Evolutionary conservation across 352 stramenopile species (phyloP).

Genomic region (Phytophthora citricola): DNA sequence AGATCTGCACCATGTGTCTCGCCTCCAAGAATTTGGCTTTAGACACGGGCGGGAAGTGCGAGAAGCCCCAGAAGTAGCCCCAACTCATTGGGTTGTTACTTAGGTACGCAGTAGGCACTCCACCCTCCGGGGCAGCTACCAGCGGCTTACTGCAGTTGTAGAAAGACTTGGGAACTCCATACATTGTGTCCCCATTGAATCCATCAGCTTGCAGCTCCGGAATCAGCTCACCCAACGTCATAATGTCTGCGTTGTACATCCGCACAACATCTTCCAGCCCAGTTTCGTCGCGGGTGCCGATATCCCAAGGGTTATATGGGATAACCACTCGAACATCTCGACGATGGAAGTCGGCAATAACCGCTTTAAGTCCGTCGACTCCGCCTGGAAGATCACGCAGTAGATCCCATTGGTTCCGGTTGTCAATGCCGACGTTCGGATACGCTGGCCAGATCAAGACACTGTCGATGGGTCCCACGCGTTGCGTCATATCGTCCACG

Average conservation of each 20-base stretch:
- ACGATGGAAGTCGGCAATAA: constrained; percentile 72
- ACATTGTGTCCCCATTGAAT: constrained; percentile 92
- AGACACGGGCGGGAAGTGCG: constrained; percentile 71
- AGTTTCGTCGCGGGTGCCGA: constrained; percentile 62
- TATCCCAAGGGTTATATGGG: constrained; percentile 90
- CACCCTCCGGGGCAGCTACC: constrained; percentile 68
- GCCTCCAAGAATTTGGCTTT: constrained; percentile 83
- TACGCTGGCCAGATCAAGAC: constrained; percentile 87
- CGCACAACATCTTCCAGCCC: constrained; percentile 61
- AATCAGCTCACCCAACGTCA: constrained; percentile 51
- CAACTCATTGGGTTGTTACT: constrained; percentile 82
- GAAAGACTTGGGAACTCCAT: constrained; percentile 81
- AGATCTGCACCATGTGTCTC: constrained; percentile 86
- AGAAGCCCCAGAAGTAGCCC: constrained; percentile 79
- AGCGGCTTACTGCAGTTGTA: constrained; percentile 75
- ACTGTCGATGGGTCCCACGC: constrained; percentile 73
- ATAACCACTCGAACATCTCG: constrained; percentile 69
- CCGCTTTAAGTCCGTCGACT: constrained; percentile 43
- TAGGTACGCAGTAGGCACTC: constrained; percentile 67
- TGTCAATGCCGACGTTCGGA: constrained; percentile 85
- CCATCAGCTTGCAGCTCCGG: constrained; percentile 60
- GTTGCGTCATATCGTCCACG: constrained; percentile 57
- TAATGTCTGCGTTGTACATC: constrained; percentile 82
- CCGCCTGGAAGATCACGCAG: constrained; percentile 66
- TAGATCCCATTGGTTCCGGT: constrained; percentile 84